Evolutionary conservation across 129 eudicot species (phyloP), one percentile per base, ranked within the genome.

Genomic region (Chrysanthemum makinoi): DNA sequence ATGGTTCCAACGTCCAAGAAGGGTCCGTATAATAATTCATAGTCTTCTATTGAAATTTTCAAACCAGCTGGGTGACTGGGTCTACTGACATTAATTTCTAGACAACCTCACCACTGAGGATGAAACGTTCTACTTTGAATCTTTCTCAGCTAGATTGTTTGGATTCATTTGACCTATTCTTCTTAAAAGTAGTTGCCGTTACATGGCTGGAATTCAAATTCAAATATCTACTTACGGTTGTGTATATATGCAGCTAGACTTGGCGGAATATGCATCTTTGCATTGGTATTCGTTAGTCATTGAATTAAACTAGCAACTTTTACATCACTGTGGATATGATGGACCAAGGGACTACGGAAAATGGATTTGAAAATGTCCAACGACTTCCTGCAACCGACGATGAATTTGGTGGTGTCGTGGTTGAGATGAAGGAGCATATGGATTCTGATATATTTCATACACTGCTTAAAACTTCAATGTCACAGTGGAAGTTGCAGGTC

Each of bases 401-500:
- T 63, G 88, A 83, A 7, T 80, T 77, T 74, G 96, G 85, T 59
- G 97, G 97, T 62, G 74, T 91, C 33, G 79, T 91, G 35, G 87
- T 86, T 58, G 86, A 88, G 50, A 66, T 91, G 88, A 63, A 82
- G 75, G 90, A 86, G 73, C 84, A 81, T 39, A 84, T 91, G 92
- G 92, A 80, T 46, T 53, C 87, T 14, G 64, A 62, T 47, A 82
- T 76, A 50, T 91, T 91, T 43, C 64, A 10, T 52, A 14, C 75
- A 13, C 46, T 55, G 51, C 97, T 91, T 77, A 82, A 60, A 72
- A 77, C 80, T 75, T 91, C 97, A 54, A 72, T 88, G 79, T 60
- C 80, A 10, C 77, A 72, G 56, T 91, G 97, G 97, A 82, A 69
- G 60, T 67, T 75, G 72, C 87, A 88, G 92, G 97, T 91, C 18